Evolutionary conservation across 305 asterid species (phyloP).

Genomic region (Fraxinus paxiana): DNA sequence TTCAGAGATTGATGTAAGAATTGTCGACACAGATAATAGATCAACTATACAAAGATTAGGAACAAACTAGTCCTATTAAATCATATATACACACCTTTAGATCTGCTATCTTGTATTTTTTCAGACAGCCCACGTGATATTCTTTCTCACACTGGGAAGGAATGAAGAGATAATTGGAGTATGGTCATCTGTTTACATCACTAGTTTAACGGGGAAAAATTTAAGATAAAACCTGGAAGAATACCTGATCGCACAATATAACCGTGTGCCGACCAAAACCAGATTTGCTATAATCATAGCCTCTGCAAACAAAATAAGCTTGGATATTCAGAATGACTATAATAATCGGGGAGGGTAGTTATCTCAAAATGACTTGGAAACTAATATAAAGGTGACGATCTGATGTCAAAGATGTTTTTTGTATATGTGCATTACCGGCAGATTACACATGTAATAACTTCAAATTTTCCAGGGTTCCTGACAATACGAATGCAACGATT

Average conservation of each 20-base stretch:
- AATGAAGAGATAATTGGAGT: neutral
- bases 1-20: neutral
- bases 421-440: conserved; percentile 42
- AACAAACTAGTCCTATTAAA: neutral
- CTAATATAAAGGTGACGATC: neutral
- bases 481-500: conserved; percentile 51
- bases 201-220: neutral
- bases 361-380: neutral
- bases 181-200: neutral
- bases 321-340: neutral
- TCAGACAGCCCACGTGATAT: conserved; percentile 62
- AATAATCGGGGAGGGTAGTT: neutral
- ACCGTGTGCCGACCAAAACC: conserved; percentile 65
- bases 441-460: conserved; percentile 52
- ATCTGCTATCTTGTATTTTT: conserved; percentile 51
- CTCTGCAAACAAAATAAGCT: conserved; percentile 31
- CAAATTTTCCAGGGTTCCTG: conserved; percentile 45
- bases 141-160: conserved; percentile 51
- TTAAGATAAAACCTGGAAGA: neutral
- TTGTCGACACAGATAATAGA: neutral
- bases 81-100: conserved; percentile 37
- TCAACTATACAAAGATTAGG: neutral
- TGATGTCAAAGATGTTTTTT: neutral
- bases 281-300: conserved; percentile 49
- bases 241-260: conserved; percentile 57